Base-by-base conservation (phyloP, 2,329 filamentous ascomycete species). In the Alternaria novae-zelandiae region DNA sequence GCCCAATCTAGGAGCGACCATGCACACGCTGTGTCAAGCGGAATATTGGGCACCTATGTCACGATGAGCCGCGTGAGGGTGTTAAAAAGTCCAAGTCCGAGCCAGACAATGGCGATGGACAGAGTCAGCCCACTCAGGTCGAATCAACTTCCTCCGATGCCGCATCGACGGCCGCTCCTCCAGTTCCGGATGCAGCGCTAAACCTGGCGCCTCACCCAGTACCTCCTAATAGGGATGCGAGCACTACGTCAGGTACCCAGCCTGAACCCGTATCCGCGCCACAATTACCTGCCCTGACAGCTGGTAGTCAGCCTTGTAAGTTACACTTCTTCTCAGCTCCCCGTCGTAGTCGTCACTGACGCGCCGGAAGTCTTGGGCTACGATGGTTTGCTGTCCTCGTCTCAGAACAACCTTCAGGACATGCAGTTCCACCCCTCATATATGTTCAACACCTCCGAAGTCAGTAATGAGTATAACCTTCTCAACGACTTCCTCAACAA, bases 1-100 rank as follows among this genome's bases (percentile, higher is more conserved):
- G 26, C 49, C 49, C 12, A 71, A 78, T 76, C 74, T 81, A 96
- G 93, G 93, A 97, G 85, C 91, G 96, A 79, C 96, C 96, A 76
- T 99, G 96, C 87, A 95, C 93, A 75, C 89, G 96, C 83, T 99
- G 96, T 85, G 93, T 98, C 83, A 99, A 98, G 84, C 91, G 96
- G 78, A 97, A 97, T 83, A 99, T 99, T 81, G 96, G 95, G 75
- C 96, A 99, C 82, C 87, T 99, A 70, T 99, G 96, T 82, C 96
- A 97, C 84, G 96, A 99, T 82, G 96, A 98, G 82, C 95, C 94
- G 71, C 90, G 95, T 81, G 95, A 99, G 77, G 70, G 70, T 71
- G 88, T 90, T 64, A 97, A 96, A 82, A 95, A 94, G 82, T 83
- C 87, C 73, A 97, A 95, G 83, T 81, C 81, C 43, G 83, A 84